Evolutionary conservation across 1,284 basidiomycete species (phyloP).

Genomic region (Boletellus dicymbophilus): DNA sequence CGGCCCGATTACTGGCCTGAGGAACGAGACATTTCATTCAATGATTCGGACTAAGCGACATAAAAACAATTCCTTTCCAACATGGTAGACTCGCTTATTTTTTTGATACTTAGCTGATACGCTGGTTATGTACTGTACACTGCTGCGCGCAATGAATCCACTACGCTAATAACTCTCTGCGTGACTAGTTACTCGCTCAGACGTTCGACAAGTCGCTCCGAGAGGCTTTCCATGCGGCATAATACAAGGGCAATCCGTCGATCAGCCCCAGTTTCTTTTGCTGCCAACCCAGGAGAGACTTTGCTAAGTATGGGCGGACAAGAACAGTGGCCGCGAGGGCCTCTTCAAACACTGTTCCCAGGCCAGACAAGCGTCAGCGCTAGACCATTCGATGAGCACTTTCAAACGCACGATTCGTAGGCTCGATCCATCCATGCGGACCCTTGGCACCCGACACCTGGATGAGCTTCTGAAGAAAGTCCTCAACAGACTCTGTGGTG

Average conservation of each 20-base stretch:
- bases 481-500: conserved; percentile 11
- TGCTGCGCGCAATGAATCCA: not conserved
- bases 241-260: conserved; percentile 24
- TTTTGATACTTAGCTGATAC: no score
- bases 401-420: conserved; percentile 12
- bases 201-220: conserved; percentile 4
- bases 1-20: no score
- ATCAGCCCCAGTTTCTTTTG: conserved; percentile 23
- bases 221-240: conserved; percentile 22
- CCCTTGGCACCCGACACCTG: conserved; percentile 17
- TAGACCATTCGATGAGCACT: not conserved
- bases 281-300: conserved; percentile 26
- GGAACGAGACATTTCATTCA: no score
- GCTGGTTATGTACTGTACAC: no score
- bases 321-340: conserved; percentile 19
- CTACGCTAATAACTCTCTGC: not conserved
- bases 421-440: conserved; percentile 8
- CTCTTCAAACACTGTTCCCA: conserved; percentile 16
- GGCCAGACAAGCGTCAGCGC: not conserved
- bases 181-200: no score
- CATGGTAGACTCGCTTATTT: no score
- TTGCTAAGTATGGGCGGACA: conserved; percentile 23
- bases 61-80: no score
- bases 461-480: conserved; percentile 13
- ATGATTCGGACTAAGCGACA: no score